phyloP scores from a whole-genome alignment of 148 eudicot genomes.

The Rhododendron ovatum region DNA sequence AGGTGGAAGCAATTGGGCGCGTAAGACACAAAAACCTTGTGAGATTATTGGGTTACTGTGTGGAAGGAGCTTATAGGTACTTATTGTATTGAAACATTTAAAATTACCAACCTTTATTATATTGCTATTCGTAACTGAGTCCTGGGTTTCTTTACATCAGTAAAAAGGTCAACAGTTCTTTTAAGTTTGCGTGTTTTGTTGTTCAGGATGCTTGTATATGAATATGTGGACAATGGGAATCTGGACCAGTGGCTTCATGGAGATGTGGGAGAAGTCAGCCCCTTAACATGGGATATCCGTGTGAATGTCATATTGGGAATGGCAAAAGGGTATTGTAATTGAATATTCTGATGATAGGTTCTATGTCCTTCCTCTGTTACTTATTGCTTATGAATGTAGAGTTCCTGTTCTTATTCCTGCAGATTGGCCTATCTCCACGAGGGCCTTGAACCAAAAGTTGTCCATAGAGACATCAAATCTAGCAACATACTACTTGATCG shows the following conservation, averaged over 20 bases:
- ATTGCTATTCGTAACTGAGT: neutral
- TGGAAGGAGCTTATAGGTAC: constrained; percentile 95
- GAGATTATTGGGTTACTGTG: constrained; percentile 89
- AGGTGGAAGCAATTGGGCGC: constrained; percentile 96
- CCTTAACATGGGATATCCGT: constrained; percentile 83
- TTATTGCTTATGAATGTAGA: neutral
- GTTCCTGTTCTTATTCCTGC: constrained; percentile 14
- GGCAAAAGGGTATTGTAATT: constrained; percentile 71
- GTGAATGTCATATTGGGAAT: constrained; percentile 76
- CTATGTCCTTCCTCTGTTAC: neutral
- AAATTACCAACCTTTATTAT: neutral
- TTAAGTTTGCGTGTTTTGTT: neutral
- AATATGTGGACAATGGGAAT: constrained; percentile 88
- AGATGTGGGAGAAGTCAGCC: constrained; percentile 90
- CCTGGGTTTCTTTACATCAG: neutral
- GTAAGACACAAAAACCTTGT: constrained; percentile 97
- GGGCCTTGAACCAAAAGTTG: constrained; percentile 96
- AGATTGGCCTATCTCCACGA: constrained; percentile 95
- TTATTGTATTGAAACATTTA: neutral
- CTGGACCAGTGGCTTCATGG: constrained; percentile 98
- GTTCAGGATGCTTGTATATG: constrained; percentile 89
- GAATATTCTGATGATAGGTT: neutral
- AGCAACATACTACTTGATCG: constrained; percentile 81
- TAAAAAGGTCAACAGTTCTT: neutral
- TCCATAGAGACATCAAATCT: constrained; percentile 82